Base-by-base conservation (phyloP, 495 filamentous ascomycete genomes). In the Neohortaea acidophila region DNA sequence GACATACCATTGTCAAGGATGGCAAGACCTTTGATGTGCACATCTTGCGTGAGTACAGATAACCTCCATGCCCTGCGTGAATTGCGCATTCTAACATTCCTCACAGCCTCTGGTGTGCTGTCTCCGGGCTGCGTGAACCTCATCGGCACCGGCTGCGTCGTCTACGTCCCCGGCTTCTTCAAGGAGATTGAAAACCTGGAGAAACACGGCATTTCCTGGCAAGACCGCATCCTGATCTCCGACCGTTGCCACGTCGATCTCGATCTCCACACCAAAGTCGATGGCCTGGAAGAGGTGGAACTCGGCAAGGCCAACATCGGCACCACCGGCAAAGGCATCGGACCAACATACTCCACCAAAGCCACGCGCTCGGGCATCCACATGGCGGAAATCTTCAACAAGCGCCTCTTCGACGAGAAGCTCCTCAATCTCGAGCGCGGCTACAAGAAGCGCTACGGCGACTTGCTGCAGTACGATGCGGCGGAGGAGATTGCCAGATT, bases 121-220 rank as follows among this genome's bases (percentile, higher is more conserved):
- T 64, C 82, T 78, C 2, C 63, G 62, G 38, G 82, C 73, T 50
- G 47, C 58, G 64, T 76, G 46, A 94, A 89, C 64, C 63, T 94
- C 33, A 82, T 94, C 57, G 84, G 84, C 36, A 77, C 79, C 41
- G 83, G 83, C 38, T 77, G 77, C 34, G 84, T 92, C 38, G 70
- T 93, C 40, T 80, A 94, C 64, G 67, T 91, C 32, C 80, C 80
- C 34, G 69, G 68, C 31, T 89, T 94, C 69, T 91, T 92, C 71
- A 75, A 78, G 55, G 86, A 94, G 60, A 66, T 93, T 39, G 67
- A 68, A 34, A 67, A 67, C 19, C 58, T 86, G 12, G 68, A 84
- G 53, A 60, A 60, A 27, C 80, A 91, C 62, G 84, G 85, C 13
- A 58, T 92, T 34, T 54, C 67, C 14, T 66, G 69, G 43, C 69